Evolutionary conservation across 2,329 filamentous ascomycete species (phyloP), one percentile per base, ranked within the genome.

Genomic region (Trichoderma simmonsii): DNA sequence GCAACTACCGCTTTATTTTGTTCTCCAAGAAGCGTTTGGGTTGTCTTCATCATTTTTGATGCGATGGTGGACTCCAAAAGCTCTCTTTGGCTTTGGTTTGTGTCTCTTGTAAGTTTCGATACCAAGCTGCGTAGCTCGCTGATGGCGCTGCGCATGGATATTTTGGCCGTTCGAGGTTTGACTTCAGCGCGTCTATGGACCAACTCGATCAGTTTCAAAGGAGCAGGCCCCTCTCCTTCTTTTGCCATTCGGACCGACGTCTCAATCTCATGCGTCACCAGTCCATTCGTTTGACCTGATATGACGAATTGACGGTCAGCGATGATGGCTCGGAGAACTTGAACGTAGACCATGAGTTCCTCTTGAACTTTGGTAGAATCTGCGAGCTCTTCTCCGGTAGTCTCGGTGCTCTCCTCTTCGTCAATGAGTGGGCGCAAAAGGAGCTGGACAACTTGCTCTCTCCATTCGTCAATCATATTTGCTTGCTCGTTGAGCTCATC

Each of bases 311-410:
- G 89, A 14, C 95, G 90, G 81, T 98, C 95, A 7, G 93, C 91
- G 71, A 96, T 88, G 62, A 92, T 86, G 0, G 92, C 89, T 72
- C 93, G 88, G 32, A 98, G 84, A 9, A 89, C 90, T 78, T 94
- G 90, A 72, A 97, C 92, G 77, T 97, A 97, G 7, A 93, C 93
- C 81, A 95, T 93, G 56, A 98, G 88, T 78, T 97, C 90, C 73
- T 98, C 95, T 81, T 98, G 95, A 60, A 91, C 88, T 79, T 93
- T 93, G 0, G 94, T 93, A 0, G 95, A 97, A 36, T 93, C 89
- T 75, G 94, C 92, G 74, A 97, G 96, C 79, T 98, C 96, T 72
- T 98, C 92, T 28, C 96, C 96, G 12, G 94, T 95, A 3, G 90
- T 87, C 72, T 97, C 93, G 11, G 87, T 82, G 18, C 84, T 84